Evolutionary conservation across 768 basidiomycete genomes (phyloP), one percentile per base, ranked within the genome.

Genomic region (Termitomyces sp.): DNA sequence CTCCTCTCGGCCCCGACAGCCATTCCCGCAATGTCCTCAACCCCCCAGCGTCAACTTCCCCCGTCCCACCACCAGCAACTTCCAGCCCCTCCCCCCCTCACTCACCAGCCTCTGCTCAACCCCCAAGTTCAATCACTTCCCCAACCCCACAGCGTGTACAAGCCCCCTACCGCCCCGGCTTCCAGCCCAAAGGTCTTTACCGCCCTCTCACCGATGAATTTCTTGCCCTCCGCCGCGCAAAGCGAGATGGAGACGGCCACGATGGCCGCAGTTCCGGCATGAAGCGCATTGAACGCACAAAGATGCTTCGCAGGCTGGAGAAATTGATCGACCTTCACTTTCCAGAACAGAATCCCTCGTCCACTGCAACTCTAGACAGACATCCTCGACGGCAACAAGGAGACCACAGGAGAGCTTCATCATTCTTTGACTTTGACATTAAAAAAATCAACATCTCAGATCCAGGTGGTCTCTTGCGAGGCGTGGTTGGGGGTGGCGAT

Each of bases 141-240:
- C 46, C 45, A 55, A 32, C 56, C 1, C 43, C 47, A 21, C 61
- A 60, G 17, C 59, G 65, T 49, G 59, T 69, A 48, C 65, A 72
- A 5, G 84, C 87, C 0, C 89, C 87, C 2, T 98, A 98, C 68
- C 85, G 88, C 45, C 86, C 92, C 3, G 93, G 94, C 1, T 99
- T 98, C 68, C 96, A 99, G 68, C 96, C 96, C 5, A 89, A 81
- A 64, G 95, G 95, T 5, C 83, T 94, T 5, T 87, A 84, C 67
- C 75, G 86, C 12, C 85, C 81, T 5, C 82, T 89, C 37, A 97
- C 95, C 7, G 93, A 92, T 54, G 90, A 92, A 53, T 98, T 93
- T 64, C 56, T 86, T 56, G 79, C 80, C 4, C 61, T 76, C 11
- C 76, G 81, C 41, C 70, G 69, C 50, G 23, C 59, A 16, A 74